Percentiles rank a stretch among this genome's conserved stretches.
Evolutionary conservation across 1,284 basidiomycete species (phyloP).

Genomic region (Tilletia walkeri): DNA sequence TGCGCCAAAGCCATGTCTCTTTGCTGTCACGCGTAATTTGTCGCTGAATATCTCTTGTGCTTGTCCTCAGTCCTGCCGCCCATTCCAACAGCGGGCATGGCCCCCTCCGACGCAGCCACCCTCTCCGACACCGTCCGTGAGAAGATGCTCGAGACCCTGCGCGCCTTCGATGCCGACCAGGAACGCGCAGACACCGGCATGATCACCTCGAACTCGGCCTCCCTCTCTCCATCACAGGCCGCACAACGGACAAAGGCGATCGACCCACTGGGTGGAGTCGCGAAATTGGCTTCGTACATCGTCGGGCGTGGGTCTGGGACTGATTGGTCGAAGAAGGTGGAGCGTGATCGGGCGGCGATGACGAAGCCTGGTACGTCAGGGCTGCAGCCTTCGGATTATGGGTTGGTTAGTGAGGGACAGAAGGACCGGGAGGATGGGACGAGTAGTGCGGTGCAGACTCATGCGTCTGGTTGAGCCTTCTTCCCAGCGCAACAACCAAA

Average conservation of each 20-base stretch:
- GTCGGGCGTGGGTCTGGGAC: conserved; percentile 27
- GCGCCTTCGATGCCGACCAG: conserved; percentile 36
- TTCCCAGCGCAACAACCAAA: too few relatives aligned
- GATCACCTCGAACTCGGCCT: conserved; percentile 63
- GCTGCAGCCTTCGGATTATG: conserved; percentile 34
- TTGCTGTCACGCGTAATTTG: not conserved
- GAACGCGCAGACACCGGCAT: conserved; percentile 34
- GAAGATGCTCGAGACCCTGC: conserved; percentile 35
- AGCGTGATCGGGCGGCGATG: conserved; percentile 26
- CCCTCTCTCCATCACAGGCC: conserved; percentile 14
- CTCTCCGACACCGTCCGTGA: conserved; percentile 65
- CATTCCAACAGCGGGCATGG: conserved; percentile 69
- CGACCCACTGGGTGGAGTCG: conserved; percentile 28
- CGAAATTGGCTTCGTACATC: conserved; percentile 29
- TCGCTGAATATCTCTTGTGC: not conserved
- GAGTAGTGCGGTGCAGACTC: not conserved
- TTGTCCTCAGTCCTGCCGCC: conserved; percentile 70
- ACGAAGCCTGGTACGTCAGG: conserved; percentile 28
- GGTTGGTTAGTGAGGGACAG: conserved; percentile 34
- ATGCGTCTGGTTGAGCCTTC: not conserved
- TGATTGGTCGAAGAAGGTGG: conserved; percentile 20
- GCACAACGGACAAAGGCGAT: not conserved
- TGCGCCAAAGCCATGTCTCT: not conserved
- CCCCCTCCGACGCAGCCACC: conserved; percentile 66
- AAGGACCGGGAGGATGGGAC: conserved; percentile 22